Percentiles rank a stretch among this genome's conserved stretches.
These are phyloP conservation scores for Vanderwaltozyma polyspora DNA, from an alignment of 805 yeast genomes.

Conservation along the genomic window DNA sequence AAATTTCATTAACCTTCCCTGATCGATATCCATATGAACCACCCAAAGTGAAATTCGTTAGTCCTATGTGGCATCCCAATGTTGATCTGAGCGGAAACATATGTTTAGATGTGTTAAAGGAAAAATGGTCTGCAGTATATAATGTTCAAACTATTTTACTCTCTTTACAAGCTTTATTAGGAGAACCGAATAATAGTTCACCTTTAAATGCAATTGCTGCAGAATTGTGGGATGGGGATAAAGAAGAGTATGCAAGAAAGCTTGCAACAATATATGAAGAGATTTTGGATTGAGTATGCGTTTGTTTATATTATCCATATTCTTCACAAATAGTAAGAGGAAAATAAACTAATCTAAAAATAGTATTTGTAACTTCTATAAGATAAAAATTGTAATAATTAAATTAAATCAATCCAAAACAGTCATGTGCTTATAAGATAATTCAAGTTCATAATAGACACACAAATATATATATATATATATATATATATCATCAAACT, in stretches of 20 bases:
- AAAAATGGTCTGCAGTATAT: constrained; percentile 54
- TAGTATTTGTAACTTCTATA: no score
- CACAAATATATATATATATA: no score
- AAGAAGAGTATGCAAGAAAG: constrained; percentile 26
- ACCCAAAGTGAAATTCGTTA: constrained; percentile 43
- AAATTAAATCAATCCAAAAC: no score
- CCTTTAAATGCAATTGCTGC: constrained; percentile 50
- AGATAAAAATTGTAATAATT: no score
- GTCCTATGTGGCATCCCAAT: constrained; percentile 59
- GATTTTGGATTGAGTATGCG: no score
- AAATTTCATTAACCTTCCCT: constrained; percentile 41
- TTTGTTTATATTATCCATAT: no score
- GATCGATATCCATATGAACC: constrained; percentile 47
- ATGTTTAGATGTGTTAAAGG: constrained; percentile 53
- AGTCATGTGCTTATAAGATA: no score
- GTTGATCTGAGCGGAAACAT: constrained; percentile 55
- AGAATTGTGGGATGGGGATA: constrained; percentile 38
- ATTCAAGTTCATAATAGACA: no score
- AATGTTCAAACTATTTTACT: constrained; percentile 50
- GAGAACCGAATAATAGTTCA: constrained; percentile 49
- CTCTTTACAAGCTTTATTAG: constrained; percentile 47
- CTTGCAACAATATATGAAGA: background rate
- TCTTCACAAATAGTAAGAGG: no score
- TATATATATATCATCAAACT: no score
- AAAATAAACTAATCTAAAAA: no score